A percentile compares a stretch with the other conserved stretches of the same genome.
Evolutionary conservation across 2,329 filamentous ascomycete genomes (phyloP).

Genomic region (Plenodomus lindquistii): DNA sequence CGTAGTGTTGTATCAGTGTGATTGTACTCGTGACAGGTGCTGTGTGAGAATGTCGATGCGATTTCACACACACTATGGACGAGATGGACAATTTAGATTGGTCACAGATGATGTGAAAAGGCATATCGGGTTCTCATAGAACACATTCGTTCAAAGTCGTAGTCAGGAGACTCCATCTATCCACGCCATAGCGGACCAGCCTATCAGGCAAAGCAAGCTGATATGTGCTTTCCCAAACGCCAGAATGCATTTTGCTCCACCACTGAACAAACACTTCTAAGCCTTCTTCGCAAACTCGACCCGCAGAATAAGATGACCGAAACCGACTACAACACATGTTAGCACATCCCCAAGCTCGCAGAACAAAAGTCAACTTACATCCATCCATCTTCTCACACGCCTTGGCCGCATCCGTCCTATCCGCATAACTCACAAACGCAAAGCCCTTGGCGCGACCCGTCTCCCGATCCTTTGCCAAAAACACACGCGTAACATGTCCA

Average conservation of each 20-base stretch:
- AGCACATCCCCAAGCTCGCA: constrained; percentile 4
- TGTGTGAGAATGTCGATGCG: too few relatives aligned
- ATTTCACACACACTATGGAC: too few relatives aligned
- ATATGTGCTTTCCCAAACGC: neutral
- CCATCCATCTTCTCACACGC: constrained; percentile 98
- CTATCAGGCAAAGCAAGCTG: neutral
- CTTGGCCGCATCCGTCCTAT: constrained; percentile 84
- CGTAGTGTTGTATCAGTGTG: too few relatives aligned
- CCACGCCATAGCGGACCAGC: neutral
- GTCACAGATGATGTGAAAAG: too few relatives aligned
- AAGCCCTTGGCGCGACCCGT: constrained; percentile 97
- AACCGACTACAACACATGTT: constrained; percentile 56
- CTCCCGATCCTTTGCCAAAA: constrained; percentile 96
- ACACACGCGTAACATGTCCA: constrained; percentile 94
- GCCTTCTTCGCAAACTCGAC: constrained; percentile 82
- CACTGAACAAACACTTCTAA: constrained; percentile 5
- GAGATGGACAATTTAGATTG: too few relatives aligned
- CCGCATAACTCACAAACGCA: constrained; percentile 96
- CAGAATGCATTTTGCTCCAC: neutral
- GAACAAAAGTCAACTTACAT: constrained; percentile 56
- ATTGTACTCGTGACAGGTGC: too few relatives aligned
- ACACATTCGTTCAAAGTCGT: neutral
- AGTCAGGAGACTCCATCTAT: neutral
- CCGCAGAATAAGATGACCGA: constrained; percentile 82
- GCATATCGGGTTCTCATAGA: neutral